Conservation (phyloP, 768 basidiomycete species). For the Tubosaeta sp. region DNA sequence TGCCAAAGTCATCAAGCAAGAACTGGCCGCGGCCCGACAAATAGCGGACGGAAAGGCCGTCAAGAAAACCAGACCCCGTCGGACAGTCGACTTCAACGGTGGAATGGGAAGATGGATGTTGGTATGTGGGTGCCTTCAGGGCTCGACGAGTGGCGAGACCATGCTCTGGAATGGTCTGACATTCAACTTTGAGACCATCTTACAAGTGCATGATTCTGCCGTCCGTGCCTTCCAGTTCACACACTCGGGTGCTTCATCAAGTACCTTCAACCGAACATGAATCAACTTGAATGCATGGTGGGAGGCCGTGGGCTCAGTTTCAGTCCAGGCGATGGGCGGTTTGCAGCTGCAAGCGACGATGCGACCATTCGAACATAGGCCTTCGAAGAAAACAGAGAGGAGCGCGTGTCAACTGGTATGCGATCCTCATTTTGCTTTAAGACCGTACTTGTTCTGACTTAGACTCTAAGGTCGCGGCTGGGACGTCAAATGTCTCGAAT, state of each 20-base stretch:
- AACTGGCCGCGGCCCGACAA: constrained; percentile 69
- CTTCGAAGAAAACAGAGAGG: constrained; percentile 87
- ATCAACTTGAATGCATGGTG: constrained; percentile 94
- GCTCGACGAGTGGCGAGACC: constrained; percentile 96
- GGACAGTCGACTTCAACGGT: constrained; percentile 95
- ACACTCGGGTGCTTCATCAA: constrained; percentile 92
- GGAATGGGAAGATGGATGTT: constrained; percentile 81
- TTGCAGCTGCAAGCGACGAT: constrained; percentile 95
- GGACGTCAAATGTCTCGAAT: constrained; percentile 98
- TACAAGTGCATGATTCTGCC: constrained; percentile 95
- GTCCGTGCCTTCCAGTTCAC: constrained; percentile 89
- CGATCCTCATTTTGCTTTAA: neutral
- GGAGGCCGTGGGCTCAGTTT: constrained; percentile 90
- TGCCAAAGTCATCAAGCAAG: constrained; percentile 68
- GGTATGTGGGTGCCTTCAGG: constrained; percentile 57
- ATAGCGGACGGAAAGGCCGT: constrained; percentile 75
- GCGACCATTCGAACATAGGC: constrained; percentile 93
- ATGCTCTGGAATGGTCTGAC: constrained; percentile 98
- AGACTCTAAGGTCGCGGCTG: constrained; percentile 81
- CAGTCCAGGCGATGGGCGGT: constrained; percentile 85
- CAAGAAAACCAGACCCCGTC: constrained; percentile 87
- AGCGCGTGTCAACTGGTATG: constrained; percentile 78
- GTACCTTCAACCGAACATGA: constrained; percentile 99
- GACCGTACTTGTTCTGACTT: neutral
- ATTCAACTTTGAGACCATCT: constrained; percentile 99